Conservation (phyloP, 371 early-diverging fungal genomes). For the Apophysomyces ossiformis region DNA sequence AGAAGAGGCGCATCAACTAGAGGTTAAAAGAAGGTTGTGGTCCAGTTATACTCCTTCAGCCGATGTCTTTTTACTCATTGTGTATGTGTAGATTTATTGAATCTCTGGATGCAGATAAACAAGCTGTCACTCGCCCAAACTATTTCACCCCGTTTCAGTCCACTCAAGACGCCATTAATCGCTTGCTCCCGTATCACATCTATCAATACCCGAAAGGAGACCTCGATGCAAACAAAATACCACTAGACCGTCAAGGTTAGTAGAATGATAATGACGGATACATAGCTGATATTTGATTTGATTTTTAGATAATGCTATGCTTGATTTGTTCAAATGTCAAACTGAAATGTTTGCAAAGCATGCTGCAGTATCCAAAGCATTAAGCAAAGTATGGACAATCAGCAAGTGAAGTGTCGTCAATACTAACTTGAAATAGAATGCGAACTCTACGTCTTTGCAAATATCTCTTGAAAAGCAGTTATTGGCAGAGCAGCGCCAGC, state of each 20-base stretch:
- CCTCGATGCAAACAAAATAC: constrained; percentile 62
- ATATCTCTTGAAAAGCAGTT: constrained; percentile 40
- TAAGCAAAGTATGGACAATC: constrained; percentile 26
- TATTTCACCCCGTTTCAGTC: constrained; percentile 65
- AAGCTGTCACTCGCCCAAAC: constrained; percentile 52
- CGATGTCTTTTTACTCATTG: neutral
- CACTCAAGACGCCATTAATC: constrained; percentile 62
- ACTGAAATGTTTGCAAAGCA: constrained; percentile 41
- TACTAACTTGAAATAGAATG: constrained; percentile 23
- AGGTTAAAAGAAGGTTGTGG: constrained; percentile 45
- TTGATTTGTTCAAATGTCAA: constrained; percentile 51
- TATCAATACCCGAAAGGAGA: constrained; percentile 70
- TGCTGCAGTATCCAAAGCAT: constrained; percentile 22
- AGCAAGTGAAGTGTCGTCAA: constrained; percentile 19
- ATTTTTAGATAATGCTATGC: constrained; percentile 37
- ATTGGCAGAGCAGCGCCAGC: constrained; percentile 37
- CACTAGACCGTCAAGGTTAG: constrained; percentile 45
- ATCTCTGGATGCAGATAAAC: constrained; percentile 55
- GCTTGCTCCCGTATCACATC: constrained; percentile 75
- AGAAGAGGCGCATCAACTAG: constrained; percentile 50
- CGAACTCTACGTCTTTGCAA: constrained; percentile 24
- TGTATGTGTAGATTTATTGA: constrained; percentile 30
- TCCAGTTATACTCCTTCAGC: neutral
- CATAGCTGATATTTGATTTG: neutral
- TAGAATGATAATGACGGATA: neutral